Evolutionary conservation across 495 filamentous ascomycete genomes (phyloP).

Genomic region (Penicillium diatomitis): DNA sequence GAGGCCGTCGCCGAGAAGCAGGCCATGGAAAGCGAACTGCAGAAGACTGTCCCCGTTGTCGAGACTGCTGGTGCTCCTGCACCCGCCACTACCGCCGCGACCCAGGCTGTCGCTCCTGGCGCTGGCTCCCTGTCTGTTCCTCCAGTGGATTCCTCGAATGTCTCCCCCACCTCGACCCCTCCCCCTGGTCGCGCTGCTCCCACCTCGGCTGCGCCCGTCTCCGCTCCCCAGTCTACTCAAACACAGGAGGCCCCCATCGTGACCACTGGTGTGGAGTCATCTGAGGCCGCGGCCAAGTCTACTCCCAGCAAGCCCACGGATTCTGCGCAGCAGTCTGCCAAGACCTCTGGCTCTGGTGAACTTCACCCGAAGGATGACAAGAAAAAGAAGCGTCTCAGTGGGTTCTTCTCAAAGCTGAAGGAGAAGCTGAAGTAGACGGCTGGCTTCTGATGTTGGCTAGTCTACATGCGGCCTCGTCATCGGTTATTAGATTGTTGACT

Average conservation of each 20-base stretch:
- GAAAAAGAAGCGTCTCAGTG: conserved; percentile 38
- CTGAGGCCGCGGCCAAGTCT: conserved; percentile 11
- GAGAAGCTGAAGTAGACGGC: conserved; percentile 36
- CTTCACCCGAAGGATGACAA: conserved; percentile 32
- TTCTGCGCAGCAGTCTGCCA: conserved; percentile 7
- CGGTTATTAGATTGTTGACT: no score
- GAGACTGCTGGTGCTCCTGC: conserved; percentile 42
- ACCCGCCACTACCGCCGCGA: conserved; percentile 41
- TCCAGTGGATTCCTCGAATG: conserved; percentile 24
- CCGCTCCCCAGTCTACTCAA: conserved; percentile 1
- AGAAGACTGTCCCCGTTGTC: conserved; percentile 42
- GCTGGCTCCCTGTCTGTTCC: conserved; percentile 1
- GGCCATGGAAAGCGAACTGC: conserved; percentile 60
- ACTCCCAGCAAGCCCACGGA: conserved; percentile 8
- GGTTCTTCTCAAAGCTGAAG: conserved; percentile 42
- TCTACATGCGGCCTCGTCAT: no score
- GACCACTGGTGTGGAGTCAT: conserved; percentile 25
- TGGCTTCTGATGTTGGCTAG: no score
- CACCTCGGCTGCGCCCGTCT: conserved; percentile 7
- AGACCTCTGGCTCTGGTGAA: conserved; percentile 9
- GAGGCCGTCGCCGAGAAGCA: conserved; percentile 69
- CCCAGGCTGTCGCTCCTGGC: conserved; percentile 31
- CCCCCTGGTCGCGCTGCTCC: conserved; percentile 13
- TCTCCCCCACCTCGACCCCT: conserved; percentile 37
- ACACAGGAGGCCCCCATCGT: conserved; percentile 19